Evolutionary conservation across 2,329 filamentous ascomycete genomes (phyloP).

Genomic region (Neoscytalidium dimidiatum): DNA sequence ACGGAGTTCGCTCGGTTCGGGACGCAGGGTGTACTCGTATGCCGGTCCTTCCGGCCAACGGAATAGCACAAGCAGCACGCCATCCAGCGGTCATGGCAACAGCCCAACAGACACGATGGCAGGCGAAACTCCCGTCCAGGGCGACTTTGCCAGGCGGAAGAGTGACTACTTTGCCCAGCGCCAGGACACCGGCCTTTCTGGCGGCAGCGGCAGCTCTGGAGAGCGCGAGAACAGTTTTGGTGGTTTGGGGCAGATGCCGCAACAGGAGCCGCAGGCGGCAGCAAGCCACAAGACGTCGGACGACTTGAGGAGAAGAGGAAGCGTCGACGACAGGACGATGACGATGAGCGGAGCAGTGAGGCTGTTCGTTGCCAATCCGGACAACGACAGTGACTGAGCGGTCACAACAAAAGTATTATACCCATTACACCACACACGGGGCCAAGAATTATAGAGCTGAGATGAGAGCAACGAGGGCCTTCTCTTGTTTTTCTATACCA

Average conservation of each 20-base stretch:
- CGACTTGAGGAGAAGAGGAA: slow-evolving; percentile 74
- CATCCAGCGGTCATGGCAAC: slow-evolving; percentile 51
- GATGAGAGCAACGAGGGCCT: slow-evolving; percentile 17
- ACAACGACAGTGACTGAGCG: slow-evolving; percentile 53
- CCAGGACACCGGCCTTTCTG: slow-evolving; percentile 43
- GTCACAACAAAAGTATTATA: slow-evolving; percentile 13
- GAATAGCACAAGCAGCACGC: slow-evolving; percentile 55
- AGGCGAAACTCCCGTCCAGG: slow-evolving; percentile 50
- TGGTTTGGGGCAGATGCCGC: slow-evolving; percentile 53
- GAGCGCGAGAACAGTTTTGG: slow-evolving; percentile 58
- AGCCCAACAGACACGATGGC: slow-evolving; percentile 40
- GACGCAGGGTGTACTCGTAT: slow-evolving; percentile 36
- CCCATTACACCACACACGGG: slow-evolving; percentile 14
- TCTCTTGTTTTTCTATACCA: slow-evolving; percentile 11
- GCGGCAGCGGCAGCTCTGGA: slow-evolving; percentile 43
- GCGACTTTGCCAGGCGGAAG: slow-evolving; percentile 25
- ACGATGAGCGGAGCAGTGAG: slow-evolving; percentile 68
- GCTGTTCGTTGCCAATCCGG: slow-evolving; percentile 84
- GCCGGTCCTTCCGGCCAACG: slow-evolving; percentile 46
- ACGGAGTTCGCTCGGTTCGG: slow-evolving; percentile 62
- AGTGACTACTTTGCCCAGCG: slow-evolving; percentile 46
- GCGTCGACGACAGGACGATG: slow-evolving; percentile 79
- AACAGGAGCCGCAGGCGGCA: slow-evolving; percentile 43
- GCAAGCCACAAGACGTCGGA: slow-evolving; percentile 53
- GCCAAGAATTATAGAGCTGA: slow-evolving; percentile 12